phyloP scores from a whole-genome alignment of 441 rosid genomes.

The Pelargonium australe region DNA sequence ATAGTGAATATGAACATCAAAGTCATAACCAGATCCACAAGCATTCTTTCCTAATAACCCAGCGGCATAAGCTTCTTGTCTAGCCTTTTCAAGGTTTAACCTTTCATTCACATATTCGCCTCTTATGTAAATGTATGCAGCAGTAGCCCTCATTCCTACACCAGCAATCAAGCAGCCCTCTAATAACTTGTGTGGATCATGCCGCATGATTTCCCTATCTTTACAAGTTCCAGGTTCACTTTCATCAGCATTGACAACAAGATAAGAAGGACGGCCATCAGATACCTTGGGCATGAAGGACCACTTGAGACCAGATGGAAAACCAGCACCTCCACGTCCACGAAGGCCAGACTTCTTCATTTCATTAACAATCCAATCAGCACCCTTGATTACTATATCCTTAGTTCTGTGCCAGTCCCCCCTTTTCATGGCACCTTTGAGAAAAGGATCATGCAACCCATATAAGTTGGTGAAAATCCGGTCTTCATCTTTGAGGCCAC shows the following conservation, averaged over 20 bases:
- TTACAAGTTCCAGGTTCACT: conserved; percentile 99
- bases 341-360: conserved; percentile 94
- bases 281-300: conserved; percentile 98
- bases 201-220: conserved; percentile 98
- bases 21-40: conserved; percentile 96
- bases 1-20: conserved; percentile 90
- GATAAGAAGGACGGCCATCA: conserved; percentile 97
- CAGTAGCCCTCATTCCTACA: conserved; percentile 96
- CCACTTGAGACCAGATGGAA: conserved; percentile 97
- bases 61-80: conserved; percentile 88
- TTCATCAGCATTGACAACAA: conserved; percentile 98
- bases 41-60: conserved; percentile 95
- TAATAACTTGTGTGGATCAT: conserved; percentile 91
- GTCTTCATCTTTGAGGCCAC: conserved; percentile 93
- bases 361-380: conserved; percentile 97
- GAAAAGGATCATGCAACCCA: conserved; percentile 85
- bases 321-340: conserved; percentile 99
- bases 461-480: conserved; percentile 90
- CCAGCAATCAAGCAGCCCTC: conserved; percentile 99
- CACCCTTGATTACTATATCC: conserved; percentile 90
- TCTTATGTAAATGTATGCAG: conserved; percentile 94
- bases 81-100: conserved; percentile 65
- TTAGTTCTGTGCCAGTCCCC: conserved; percentile 97
- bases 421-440: conserved; percentile 91
- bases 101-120: conserved; percentile 97